Percentiles rank a stretch among this genome's conserved stretches.
Evolutionary conservation across 495 filamentous ascomycete genomes (phyloP).

Genomic region (Aspergillus steynii): DNA sequence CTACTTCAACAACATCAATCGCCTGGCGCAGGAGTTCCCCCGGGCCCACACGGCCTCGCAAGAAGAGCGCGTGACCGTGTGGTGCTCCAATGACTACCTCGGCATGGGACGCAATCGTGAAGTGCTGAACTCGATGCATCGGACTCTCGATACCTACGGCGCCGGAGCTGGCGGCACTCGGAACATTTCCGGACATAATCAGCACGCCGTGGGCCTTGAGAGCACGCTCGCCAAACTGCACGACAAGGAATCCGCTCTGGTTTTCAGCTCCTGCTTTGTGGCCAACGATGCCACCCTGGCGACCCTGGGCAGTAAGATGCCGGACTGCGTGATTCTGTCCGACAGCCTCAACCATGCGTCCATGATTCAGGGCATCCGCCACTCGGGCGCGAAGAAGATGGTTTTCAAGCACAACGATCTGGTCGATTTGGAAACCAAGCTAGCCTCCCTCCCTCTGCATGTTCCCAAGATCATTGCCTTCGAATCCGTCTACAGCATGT

Average conservation of each 20-base stretch:
- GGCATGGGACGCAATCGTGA: conserved; percentile 93
- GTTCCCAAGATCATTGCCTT: conserved; percentile 98
- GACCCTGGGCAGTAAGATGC: conserved; percentile 92
- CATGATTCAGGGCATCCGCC: conserved; percentile 99
- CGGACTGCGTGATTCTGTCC: conserved; percentile 92
- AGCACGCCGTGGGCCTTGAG: conserved; percentile 87
- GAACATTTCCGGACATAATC: conserved; percentile 97
- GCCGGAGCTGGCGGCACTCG: conserved; percentile 93
- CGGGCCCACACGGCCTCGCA: conserved; percentile 84
- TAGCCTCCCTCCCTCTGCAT: conserved; percentile 79
- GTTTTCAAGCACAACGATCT: conserved; percentile 99
- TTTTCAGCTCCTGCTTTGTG: conserved; percentile 96
- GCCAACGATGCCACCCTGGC: conserved; percentile 98
- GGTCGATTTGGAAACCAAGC: conserved; percentile 82
- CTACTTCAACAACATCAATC: conserved; percentile 99
- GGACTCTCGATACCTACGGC: conserved; percentile 91
- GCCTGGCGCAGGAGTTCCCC: conserved; percentile 93
- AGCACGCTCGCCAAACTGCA: conserved; percentile 82
- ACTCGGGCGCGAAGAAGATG: conserved; percentile 93
- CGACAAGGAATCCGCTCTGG: conserved; percentile 87
- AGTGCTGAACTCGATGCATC: conserved; percentile 89
- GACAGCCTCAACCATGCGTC: conserved; percentile 97
- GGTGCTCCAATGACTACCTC: conserved; percentile 99
- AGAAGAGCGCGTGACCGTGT: conserved; percentile 92
- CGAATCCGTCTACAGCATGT: conserved; percentile 99